These are phyloP conservation scores for Coleophoma cylindrospora DNA, from an alignment of 2,329 filamentous ascomycete genomes.

Conservation along the genomic window DNA sequence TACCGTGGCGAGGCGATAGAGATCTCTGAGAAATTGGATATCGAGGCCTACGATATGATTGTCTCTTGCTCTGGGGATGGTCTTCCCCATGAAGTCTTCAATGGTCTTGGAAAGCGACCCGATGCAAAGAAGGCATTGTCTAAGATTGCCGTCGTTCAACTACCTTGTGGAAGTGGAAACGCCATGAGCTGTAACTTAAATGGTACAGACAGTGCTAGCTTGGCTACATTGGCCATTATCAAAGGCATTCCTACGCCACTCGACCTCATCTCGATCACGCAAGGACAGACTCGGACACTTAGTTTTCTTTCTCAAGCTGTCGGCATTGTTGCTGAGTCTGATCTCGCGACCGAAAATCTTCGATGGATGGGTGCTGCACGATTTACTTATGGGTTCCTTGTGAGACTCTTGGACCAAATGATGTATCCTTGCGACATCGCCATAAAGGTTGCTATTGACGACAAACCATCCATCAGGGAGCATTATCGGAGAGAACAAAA, in stretches of 20 bases:
- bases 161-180: slow-evolving; percentile 93
- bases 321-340: slow-evolving; percentile 84
- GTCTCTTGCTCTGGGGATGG: slow-evolving; percentile 91
- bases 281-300: slow-evolving; percentile 66
- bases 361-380: slow-evolving; percentile 88
- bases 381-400: slow-evolving; percentile 81
- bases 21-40: slow-evolving; percentile 69
- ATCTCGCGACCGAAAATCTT: slow-evolving; percentile 84
- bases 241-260: slow-evolving; percentile 83
- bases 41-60: slow-evolving; percentile 78
- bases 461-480: slow-evolving; percentile 68
- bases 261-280: slow-evolving; percentile 84
- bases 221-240: slow-evolving; percentile 77
- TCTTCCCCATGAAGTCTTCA: slow-evolving; percentile 89
- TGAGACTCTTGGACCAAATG: slow-evolving; percentile 68
- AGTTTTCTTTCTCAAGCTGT: slow-evolving; percentile 90
- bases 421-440: slow-evolving; percentile 87
- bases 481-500: slow-evolving; percentile 56
- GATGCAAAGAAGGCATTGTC: slow-evolving; percentile 72
- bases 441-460: slow-evolving; percentile 73
- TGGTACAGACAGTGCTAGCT: slow-evolving; percentile 68
- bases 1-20: slow-evolving; percentile 73
- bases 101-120: slow-evolving; percentile 72
- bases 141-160: slow-evolving; percentile 75
- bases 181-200: slow-evolving; percentile 88